Evolutionary conservation across 208 protist species (phyloP).

Genomic region (Tetramitus jugosus): DNA sequence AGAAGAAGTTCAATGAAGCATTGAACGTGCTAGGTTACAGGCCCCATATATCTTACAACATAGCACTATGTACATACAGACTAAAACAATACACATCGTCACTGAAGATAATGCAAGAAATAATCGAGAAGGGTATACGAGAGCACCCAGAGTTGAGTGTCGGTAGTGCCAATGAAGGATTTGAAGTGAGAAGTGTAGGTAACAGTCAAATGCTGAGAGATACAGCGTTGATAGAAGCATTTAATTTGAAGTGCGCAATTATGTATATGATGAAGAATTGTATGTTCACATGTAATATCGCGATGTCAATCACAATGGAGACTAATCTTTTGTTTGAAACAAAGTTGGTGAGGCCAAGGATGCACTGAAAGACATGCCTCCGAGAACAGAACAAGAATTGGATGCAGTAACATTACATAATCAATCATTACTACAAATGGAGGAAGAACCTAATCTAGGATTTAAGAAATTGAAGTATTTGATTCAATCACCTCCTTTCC

Average conservation of each 20-base stretch:
- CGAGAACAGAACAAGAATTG: constrained; percentile 82
- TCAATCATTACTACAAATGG: constrained; percentile 92
- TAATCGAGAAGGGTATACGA: constrained; percentile 85
- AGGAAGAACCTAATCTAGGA: constrained; percentile 75
- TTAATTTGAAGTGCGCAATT: constrained; percentile 94
- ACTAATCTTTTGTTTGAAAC: too few species aligned
- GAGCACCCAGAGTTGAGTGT: constrained; percentile 87
- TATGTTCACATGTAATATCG: constrained; percentile 35
- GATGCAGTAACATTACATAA: constrained; percentile 94
- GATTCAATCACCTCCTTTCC: constrained; percentile 84
- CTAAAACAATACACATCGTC: constrained; percentile 84
- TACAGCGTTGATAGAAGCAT: constrained; percentile 88
- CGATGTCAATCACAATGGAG: background rate
- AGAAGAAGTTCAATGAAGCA: constrained; percentile 80
- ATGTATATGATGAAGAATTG: constrained; percentile 83
- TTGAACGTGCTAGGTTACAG: constrained; percentile 71
- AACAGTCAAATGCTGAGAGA: constrained; percentile 88
- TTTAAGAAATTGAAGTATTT: constrained; percentile 94
- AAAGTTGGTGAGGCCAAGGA: too few species aligned
- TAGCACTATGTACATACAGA: constrained; percentile 86
- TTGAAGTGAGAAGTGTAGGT: constrained; percentile 81
- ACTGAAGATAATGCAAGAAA: constrained; percentile 82
- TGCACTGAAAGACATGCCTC: constrained; percentile 90
- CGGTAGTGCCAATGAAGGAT: constrained; percentile 75
- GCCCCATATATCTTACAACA: constrained; percentile 86